These are phyloP conservation scores for Podospora australis DNA, from an alignment of 495 filamentous ascomycete genomes.

Conservation along the genomic window DNA sequence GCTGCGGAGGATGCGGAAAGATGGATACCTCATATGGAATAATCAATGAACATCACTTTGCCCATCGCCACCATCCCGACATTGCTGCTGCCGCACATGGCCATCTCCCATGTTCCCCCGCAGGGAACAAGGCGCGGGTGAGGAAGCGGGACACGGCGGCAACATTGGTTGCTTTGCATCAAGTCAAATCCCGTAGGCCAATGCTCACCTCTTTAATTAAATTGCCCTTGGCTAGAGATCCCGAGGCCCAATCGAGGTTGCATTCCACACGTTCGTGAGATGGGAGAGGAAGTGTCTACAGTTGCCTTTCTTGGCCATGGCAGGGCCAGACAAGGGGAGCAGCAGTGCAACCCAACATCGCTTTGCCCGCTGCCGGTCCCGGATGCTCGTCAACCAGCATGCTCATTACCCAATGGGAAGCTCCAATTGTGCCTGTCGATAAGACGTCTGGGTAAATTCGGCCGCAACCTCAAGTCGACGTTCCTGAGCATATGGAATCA, in stretches of 20 bases:
- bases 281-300: slow-evolving; percentile 8
- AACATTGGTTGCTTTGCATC: slow-evolving; percentile 8
- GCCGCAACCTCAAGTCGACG: slow-evolving; percentile 15
- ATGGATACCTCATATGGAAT: background rate
- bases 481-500: slow-evolving; percentile 5
- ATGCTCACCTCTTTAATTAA: slow-evolving; percentile 18
- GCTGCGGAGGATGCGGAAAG: background rate
- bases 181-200: slow-evolving; percentile 13
- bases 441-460: slow-evolving; percentile 28
- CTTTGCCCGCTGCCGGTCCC: background rate
- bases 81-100: background rate
- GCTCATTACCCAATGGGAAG: slow-evolving; percentile 16
- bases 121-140: background rate
- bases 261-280: slow-evolving; percentile 24
- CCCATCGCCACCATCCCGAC: background rate
- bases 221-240: slow-evolving; percentile 17
- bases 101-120: background rate
- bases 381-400: background rate
- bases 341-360: slow-evolving; percentile 9
- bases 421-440: slow-evolving; percentile 19
- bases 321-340: slow-evolving; percentile 20
- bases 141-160: too few relatives aligned
- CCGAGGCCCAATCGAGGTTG: slow-evolving; percentile 14
- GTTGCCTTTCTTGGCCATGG: slow-evolving; percentile 18
- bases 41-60: background rate